Evolutionary conservation across 805 yeast species (phyloP), one percentile per base, ranked within the genome.

Genomic region (Saccharomycopsis javanensis): DNA sequence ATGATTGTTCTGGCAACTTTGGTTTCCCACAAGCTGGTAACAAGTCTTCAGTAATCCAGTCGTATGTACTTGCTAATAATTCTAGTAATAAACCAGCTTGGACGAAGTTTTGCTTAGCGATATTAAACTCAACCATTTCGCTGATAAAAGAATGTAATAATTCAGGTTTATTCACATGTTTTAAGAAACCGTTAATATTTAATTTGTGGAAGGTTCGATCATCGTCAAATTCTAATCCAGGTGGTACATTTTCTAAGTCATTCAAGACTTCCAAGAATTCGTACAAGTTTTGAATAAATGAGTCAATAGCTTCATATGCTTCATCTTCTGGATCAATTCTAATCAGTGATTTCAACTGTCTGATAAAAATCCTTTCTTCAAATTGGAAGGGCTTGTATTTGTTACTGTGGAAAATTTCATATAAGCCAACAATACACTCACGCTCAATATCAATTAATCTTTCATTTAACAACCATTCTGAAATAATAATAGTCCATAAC

Each of bases 31-130:
- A 77, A 5, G 82, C 71, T 1, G 87, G 81, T 31, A 87, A 68
- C 5, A 70, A 65, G 31, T 74, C 75, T 57, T 79, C 80, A 55
- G 80, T 81, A 61, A 79, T 79, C 96, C 96, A 89, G 6, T 75
- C 72, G 68, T 82, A 86, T 2, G 92, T 85, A 23, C 83, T 76
- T 0, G 96, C 94, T 63, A 89, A 75, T 57, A 88, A 74, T 66
- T 86, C 90, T 64, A 88, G 75, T 64, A 90, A 80, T 61, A 89
- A 75, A 3, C 92, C 96, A 6, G 95, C 96, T 71, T 89, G 96
- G 33, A 85, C 83, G 65, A 68, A 80, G 66, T 88, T 88, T 25
- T 72, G 73, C 68, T 82, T 85, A 20, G 68, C 64, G 53, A 85
- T 58, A 64, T 86, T 83, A 60, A 77, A 79, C 62, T 83, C 84